Evolutionary conservation across 1,139 yeast species (phyloP).

Genomic region (Yamadazyma trypodendri): DNA sequence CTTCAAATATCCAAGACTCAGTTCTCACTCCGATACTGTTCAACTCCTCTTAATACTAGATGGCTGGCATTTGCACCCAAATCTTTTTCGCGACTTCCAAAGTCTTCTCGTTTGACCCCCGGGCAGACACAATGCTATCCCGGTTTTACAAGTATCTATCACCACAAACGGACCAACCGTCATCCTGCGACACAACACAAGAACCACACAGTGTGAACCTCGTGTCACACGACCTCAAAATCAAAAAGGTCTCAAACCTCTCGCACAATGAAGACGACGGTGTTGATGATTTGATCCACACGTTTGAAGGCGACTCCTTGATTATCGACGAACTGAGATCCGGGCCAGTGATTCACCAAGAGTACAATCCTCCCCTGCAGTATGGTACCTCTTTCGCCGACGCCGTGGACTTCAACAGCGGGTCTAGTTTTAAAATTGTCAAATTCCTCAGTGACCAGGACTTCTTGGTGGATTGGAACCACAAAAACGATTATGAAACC

Average conservation of each 20-base stretch:
- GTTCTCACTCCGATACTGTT: too few relatives aligned
- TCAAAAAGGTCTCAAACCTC: neutral
- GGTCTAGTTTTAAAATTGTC: slow-evolving; percentile 11
- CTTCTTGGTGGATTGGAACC: slow-evolving; percentile 4
- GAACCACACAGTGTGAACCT: too few relatives aligned
- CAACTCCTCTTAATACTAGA: neutral
- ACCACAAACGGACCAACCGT: neutral
- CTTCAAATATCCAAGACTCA: too few relatives aligned
- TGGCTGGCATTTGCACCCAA: slow-evolving; percentile 6
- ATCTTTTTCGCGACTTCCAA: neutral
- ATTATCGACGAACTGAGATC: slow-evolving; percentile 12
- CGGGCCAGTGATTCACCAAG: slow-evolving; percentile 6
- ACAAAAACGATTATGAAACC: slow-evolving; percentile 12
- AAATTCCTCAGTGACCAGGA: slow-evolving; percentile 12
- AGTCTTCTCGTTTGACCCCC: neutral
- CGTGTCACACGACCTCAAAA: neutral
- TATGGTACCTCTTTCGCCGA: slow-evolving; percentile 18
- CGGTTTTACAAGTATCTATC: neutral
- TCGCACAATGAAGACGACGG: slow-evolving; percentile 3
- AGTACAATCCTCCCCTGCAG: slow-evolving; percentile 6
- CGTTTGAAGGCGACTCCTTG: slow-evolving; percentile 13
- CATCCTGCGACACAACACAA: too few relatives aligned
- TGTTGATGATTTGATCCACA: slow-evolving; percentile 7
- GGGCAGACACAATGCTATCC: neutral
- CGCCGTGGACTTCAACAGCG: slow-evolving; percentile 12